phyloP scores from a whole-genome alignment of 352 stramenopile species.

The Peronospora belbahrii region DNA sequence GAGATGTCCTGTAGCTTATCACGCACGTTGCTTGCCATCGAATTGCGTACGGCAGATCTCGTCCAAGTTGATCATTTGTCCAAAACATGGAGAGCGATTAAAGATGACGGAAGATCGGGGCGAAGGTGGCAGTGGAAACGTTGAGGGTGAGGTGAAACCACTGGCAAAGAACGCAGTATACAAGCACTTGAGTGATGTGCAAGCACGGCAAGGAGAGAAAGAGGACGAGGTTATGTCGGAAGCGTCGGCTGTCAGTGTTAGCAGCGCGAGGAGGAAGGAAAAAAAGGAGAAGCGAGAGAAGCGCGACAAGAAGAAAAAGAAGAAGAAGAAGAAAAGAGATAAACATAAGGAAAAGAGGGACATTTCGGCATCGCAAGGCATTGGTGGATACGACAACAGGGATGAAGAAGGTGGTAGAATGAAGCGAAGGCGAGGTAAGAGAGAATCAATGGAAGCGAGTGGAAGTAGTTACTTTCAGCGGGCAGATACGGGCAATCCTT shows the following conservation, averaged over 20 bases:
- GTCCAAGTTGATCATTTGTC: constrained; percentile 71
- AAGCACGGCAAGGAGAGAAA: constrained; percentile 16
- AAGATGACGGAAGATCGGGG: not conserved
- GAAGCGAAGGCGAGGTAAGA: constrained; percentile 25
- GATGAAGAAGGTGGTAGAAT: constrained; percentile 16
- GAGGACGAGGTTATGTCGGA: constrained; percentile 34
- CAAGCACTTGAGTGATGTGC: constrained; percentile 7
- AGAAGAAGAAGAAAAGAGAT: constrained; percentile 37
- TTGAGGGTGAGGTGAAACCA: constrained; percentile 1
- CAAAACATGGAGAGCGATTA: constrained; percentile 31
- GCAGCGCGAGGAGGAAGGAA: constrained; percentile 36
- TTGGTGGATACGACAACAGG: constrained; percentile 14
- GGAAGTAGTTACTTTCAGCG: not conserved
- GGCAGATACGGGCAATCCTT: constrained; percentile 6
- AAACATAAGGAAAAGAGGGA: constrained; percentile 28
- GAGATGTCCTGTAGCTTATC: constrained; percentile 71
- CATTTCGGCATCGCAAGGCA: constrained; percentile 13
- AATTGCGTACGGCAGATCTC: constrained; percentile 45
- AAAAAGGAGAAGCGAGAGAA: constrained; percentile 55
- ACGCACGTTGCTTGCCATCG: constrained; percentile 66
- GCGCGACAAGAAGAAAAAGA: constrained; percentile 43
- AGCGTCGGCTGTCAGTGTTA: constrained; percentile 26
- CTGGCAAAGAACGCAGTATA: not conserved
- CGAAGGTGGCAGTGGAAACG: not conserved
- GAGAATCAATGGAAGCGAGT: constrained; percentile 13